These are phyloP conservation scores for Flaveria floridana DNA, from an alignment of 140 eudicot genomes.

Conservation along the genomic window DNA sequence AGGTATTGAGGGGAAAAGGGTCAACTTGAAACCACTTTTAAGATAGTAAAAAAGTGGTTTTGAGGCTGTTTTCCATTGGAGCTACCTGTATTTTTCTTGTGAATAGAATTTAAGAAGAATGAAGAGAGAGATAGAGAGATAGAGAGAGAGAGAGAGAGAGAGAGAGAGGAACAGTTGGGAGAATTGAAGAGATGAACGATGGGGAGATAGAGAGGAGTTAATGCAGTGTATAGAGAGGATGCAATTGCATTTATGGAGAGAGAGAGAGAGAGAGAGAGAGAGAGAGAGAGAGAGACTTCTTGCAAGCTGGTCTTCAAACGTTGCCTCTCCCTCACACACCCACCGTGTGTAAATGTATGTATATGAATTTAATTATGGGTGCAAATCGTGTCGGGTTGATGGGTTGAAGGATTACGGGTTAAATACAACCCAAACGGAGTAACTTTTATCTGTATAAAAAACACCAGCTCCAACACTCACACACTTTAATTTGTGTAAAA, in stretches of 20 bases:
- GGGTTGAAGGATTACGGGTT: no score
- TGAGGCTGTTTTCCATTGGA: conserved; percentile 37
- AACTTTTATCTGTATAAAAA: no score
- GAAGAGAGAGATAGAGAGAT: conserved; percentile 34
- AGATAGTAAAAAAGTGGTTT: conserved; percentile 32
- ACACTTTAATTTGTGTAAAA: no score
- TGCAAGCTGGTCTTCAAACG: conserved; percentile 40
- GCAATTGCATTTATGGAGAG: conserved; percentile 73
- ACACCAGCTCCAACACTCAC: no score
- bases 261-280: conserved; percentile 28
- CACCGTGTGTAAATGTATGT: conserved; percentile 29
- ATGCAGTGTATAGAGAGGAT: conserved; percentile 70
- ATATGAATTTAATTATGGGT: neutral
- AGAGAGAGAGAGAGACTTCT: conserved; percentile 7
- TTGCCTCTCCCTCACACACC: conserved; percentile 25
- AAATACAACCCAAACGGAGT: no score
- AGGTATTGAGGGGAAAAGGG: conserved; percentile 34
- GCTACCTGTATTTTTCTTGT: conserved; percentile 51
- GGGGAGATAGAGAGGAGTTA: conserved; percentile 59
- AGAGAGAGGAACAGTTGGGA: conserved; percentile 37
- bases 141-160: conserved; percentile 32
- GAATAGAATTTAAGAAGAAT: conserved; percentile 75
- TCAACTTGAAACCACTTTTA: conserved; percentile 37
- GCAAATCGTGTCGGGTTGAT: no score
- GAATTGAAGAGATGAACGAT: conserved; percentile 40